Base-by-base conservation (phyloP, 495 filamentous ascomycete genomes). In the Lasiosphaeria ovina region DNA sequence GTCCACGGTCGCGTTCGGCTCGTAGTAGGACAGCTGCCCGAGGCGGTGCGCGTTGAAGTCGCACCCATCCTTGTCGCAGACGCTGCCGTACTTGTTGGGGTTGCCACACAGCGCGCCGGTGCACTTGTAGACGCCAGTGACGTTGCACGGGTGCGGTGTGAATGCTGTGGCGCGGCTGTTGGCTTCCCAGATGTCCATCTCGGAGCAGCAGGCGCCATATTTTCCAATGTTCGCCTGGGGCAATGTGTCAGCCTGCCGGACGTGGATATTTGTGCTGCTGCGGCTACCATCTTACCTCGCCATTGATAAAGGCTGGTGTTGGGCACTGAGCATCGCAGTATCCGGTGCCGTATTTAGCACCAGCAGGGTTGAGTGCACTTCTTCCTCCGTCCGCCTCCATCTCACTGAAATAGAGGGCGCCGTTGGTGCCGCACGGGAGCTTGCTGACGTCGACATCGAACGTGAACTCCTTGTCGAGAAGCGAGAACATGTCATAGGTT, bases 271-370 rank as follows among this genome's bases (percentile, higher is more conserved):
- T n/a, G 12, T 42, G 35, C 17, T 32, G 35, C 24, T 24, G 24
- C 24, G 24, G 24, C 0, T 24, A 24, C 35, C 4, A 47, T 67
- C 70, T 55, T 54, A 81, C 77, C 70, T 81, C 68, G n/a, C 86
- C 87, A 62, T 88, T 80, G 71, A 89, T 87, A 73, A 89, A 91
- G 63, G 85, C 85, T 51, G 86, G 68, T 10, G 76, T 75, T 0
- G 83, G 82, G 66, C 88, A 91, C 69, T 90, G 87, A 12, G 86
- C 83, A 71, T 91, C 88, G 63, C 88, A 91, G 69, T 91, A 91
- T 0, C 88, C 88, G 0, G 88, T 89, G 17, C 88, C 88, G 55
- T 88, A 89, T 50, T 75, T 78, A 49, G 88, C 87, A 47, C 88
- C 88, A 5, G 87, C 88, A 36, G 81, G 80, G 76, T 91, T 91